Evolutionary conservation across 1,139 yeast species (phyloP).

Genomic region (Debaryomyces coudertii): DNA sequence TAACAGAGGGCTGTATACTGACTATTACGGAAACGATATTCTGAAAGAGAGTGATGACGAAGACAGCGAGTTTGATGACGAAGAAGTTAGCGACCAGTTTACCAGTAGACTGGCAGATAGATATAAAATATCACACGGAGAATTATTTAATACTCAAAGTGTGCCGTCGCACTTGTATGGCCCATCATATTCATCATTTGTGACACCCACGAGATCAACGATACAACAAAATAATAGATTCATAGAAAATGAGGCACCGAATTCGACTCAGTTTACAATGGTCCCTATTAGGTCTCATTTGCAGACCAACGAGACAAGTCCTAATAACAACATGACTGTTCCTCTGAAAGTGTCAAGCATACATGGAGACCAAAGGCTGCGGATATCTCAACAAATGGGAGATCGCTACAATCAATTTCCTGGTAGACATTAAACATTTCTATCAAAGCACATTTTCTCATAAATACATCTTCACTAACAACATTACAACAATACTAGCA

Average conservation of each 20-base stretch:
- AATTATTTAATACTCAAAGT: neutral
- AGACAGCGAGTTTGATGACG: conserved; percentile 28
- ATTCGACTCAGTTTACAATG: neutral
- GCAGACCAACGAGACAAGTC: neutral
- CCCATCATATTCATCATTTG: neutral
- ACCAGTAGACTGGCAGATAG: neutral
- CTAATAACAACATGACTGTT: neutral
- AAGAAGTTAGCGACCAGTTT: conserved; percentile 9
- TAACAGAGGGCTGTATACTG: neutral
- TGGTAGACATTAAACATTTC: neutral
- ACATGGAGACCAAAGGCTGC: neutral
- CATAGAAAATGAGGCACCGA: neutral
- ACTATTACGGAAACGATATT: neutral
- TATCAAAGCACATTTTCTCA: neutral
- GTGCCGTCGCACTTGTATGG: neutral
- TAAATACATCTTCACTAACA: neutral
- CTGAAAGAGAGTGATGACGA: conserved; percentile 11
- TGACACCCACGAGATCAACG: neutral
- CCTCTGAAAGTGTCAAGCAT: neutral
- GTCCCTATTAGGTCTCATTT: neutral
- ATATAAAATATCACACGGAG: neutral
- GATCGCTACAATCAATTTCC: neutral
- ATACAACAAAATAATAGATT: neutral
- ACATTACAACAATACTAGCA: neutral
- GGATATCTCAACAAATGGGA: neutral